Conservation (phyloP, 108 stramenopile species). For the Cyclotella baltica region DNA sequence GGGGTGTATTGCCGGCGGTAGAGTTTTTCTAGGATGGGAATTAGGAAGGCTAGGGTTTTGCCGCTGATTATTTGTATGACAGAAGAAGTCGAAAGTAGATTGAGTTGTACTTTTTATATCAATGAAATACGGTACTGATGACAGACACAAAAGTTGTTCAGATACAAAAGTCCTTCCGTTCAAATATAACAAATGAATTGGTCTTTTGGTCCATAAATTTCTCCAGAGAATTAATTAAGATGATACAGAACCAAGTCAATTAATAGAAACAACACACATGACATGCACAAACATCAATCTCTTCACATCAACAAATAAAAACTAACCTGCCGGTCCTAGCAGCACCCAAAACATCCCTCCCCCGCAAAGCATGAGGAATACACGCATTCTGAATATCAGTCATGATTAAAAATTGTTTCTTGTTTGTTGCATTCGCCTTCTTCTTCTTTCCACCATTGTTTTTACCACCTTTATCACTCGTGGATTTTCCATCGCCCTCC, state of each 20-base stretch:
- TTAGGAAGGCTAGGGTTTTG: slow-evolving; percentile 91
- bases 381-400: slow-evolving; percentile 94
- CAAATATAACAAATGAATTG: too few relatives aligned
- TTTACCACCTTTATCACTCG: not conserved
- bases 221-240: too few relatives aligned
- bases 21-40: slow-evolving; percentile 90
- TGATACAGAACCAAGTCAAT: too few relatives aligned
- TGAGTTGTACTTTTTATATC: not conserved
- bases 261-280: too few relatives aligned
- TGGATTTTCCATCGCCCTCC: slow-evolving; percentile 38
- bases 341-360: slow-evolving; percentile 95
- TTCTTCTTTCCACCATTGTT: slow-evolving; percentile 42
- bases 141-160: not conserved
- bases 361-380: slow-evolving; percentile 93
- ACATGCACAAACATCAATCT: not conserved
- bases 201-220: too few relatives aligned
- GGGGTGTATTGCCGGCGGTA: slow-evolving; percentile 78
- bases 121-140: not conserved
- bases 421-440: slow-evolving; percentile 34
- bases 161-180: too few relatives aligned
- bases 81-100: slow-evolving; percentile 2
- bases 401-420: slow-evolving; percentile 80
- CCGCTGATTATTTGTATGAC: slow-evolving; percentile 51
- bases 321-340: slow-evolving; percentile 88
- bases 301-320: not conserved